Evolutionary conservation across 2,329 filamentous ascomycete genomes (phyloP), one percentile per base, ranked within the genome.

Genomic region (Coniochaeta sp.): DNA sequence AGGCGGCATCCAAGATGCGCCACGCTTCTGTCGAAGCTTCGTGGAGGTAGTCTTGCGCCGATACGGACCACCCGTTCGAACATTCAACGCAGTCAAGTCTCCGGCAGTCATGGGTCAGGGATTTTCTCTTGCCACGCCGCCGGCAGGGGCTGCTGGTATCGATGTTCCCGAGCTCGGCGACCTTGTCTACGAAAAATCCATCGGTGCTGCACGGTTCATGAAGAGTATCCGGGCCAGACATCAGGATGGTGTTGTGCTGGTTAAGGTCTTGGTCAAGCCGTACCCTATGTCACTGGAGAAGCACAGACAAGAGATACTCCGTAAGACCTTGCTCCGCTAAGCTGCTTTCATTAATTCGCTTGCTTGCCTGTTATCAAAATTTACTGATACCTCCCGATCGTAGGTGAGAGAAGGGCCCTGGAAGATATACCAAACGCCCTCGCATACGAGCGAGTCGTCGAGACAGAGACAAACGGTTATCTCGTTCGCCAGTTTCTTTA

Each of bases 401-500:
- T 68, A 91, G 91, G 87, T 67, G 93, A 99, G 77, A 85, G 92
- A 65, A 88, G 88, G 68, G 80, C 87, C 54, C 80, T 99, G 56
- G 82, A 86, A 60, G 88, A 93, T 66, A 87, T 99, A 1, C 91
- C 93, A 33, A 99, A 99, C 76, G 92, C 92, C 54, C 80, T 99
- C 62, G 85, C 87, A 58, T 98, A 96, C 76, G 90, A 97, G 72
- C 87, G 92, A 63, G 88, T 96, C 62, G 83, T 97, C 68, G 95
- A 99, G 76, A 97, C 93, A 14, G 88, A 90, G 64, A 93, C 88
- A 50, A 93, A 93, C 70, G 95, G 93, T 56, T 96, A 96, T 71
- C 84, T 99, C 22, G 91, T 97, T 61, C 89, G 95, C 58, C 96
- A 98, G 74, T 98, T 90, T 72, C 87, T 98, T 62, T 95, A 98